These are phyloP conservation scores for Planoprotostelium fungivorum DNA, from an alignment of 78 protist species.

Conservation along the genomic window DNA sequence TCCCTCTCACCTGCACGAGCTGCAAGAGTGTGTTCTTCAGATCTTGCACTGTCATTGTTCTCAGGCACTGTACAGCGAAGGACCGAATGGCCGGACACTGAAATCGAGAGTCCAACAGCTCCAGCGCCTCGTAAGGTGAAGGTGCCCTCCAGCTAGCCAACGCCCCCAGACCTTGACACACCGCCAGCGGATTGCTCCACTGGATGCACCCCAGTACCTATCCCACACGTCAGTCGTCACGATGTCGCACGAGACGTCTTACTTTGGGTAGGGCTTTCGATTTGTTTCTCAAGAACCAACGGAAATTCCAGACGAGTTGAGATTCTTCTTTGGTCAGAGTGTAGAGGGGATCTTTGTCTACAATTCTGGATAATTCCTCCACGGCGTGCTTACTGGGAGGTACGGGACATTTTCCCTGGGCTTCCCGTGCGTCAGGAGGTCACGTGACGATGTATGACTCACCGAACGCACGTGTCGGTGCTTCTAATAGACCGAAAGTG, in stretches of 20 bases:
- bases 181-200: slow-evolving; percentile 66
- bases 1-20: slow-evolving; percentile 49
- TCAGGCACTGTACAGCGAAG: slow-evolving; percentile 74
- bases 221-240: neutral
- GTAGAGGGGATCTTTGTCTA: slow-evolving; percentile 46
- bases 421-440: neutral
- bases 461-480: neutral
- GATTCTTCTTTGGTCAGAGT: slow-evolving; percentile 31
- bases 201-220: slow-evolving; percentile 55
- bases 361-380: neutral
- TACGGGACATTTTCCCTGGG: neutral
- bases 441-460: neutral
- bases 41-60: slow-evolving; percentile 62
- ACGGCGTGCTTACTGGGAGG: neutral
- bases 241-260: neutral
- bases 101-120: slow-evolving; percentile 77
- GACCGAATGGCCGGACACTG: slow-evolving; percentile 69
- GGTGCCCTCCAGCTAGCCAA: slow-evolving; percentile 44
- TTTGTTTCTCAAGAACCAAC: slow-evolving; percentile 38
- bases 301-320: slow-evolving; percentile 23
- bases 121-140: slow-evolving; percentile 43
- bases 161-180: slow-evolving; percentile 49
- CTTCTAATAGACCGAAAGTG: neutral
- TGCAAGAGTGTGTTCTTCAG: slow-evolving; percentile 74
- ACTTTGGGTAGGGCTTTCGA: slow-evolving; percentile 75